Evolutionary conservation across 2,329 filamentous ascomycete species (phyloP), one percentile per base, ranked within the genome.

Genomic region (Truncatella angustata): DNA sequence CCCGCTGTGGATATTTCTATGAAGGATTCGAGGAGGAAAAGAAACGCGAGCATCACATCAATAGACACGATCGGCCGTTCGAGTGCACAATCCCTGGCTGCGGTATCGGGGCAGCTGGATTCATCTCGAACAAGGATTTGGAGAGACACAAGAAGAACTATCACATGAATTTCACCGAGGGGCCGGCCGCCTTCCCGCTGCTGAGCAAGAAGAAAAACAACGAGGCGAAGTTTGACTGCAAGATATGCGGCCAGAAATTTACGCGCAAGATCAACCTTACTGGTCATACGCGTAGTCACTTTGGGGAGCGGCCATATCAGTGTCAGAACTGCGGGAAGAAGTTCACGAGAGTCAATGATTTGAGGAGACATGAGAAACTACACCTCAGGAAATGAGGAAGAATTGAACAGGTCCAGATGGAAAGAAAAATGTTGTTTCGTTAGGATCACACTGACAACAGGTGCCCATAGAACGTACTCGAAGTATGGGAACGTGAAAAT

Each of bases 341-440:
- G 10, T 54, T 54, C 11, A 54, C 52, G n/a, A 50, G 52, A 9
- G n/a, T 39, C 10, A 54, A 36, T 12, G 52, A 54, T 39, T 36
- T 49, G 12, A 50, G 21, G 14, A 40, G 52, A 7, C 52, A 54
- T 14, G 48, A 51, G 49, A 54, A 39, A n/a, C 14, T 51, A 3
- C 52, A 54, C 32, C 20, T 30, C 6, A 51, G 44, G 34, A 36
- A 7, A 16, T 45, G n/a, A 28, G 7, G 23, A 35, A 24, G 14
- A 4, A 21, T 18, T 12, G 20, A 20, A 10, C 3, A 20, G 12
- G 12, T n/a, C n/a, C n/a, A n/a, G n/a, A n/a, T n/a, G n/a, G n/a
- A n/a, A n/a, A n/a, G n/a, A n/a, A n/a, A n/a, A n/a, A n/a, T n/a
- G n/a, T n/a, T n/a, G n/a, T n/a, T n/a, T n/a, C n/a, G n/a, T n/a